Conservation (phyloP, 129 eudicot genomes). For the Helianthus tuberosus region DNA sequence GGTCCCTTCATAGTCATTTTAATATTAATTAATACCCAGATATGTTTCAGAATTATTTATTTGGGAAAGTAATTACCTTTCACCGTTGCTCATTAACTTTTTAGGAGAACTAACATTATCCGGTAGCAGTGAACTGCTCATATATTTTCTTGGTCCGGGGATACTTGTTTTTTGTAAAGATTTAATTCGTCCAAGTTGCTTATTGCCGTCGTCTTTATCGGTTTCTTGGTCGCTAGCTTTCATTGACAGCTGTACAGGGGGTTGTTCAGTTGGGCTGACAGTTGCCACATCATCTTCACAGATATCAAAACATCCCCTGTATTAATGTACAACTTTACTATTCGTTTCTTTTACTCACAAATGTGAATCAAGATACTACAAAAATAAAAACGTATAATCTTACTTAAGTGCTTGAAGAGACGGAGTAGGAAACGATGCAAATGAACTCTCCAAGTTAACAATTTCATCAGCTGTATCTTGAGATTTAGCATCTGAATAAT, state of each 20-base stretch:
- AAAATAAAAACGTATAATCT: conserved; percentile 7
- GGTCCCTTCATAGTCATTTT: conserved; percentile 54
- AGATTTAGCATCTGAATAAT: conserved; percentile 44
- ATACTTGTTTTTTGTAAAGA: conserved; percentile 41
- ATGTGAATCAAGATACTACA: neutral
- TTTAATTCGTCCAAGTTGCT: conserved; percentile 31
- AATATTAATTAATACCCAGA: conserved; percentile 17
- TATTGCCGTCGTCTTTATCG: conserved; percentile 42
- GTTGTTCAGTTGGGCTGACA: conserved; percentile 49
- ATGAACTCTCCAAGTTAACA: conserved; percentile 61
- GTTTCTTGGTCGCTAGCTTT: conserved; percentile 49
- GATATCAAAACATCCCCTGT: conserved; percentile 88
- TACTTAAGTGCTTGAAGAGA: conserved; percentile 94
- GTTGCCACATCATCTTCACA: conserved; percentile 57
- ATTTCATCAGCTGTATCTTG: conserved; percentile 55
- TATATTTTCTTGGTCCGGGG: conserved; percentile 45
- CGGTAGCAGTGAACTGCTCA: conserved; percentile 68
- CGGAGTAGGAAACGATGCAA: conserved; percentile 73
- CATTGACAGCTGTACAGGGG: conserved; percentile 27
- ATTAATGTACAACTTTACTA: conserved; percentile 11
- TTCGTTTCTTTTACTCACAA: neutral
- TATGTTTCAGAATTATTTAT: neutral
- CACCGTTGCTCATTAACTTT: conserved; percentile 52
- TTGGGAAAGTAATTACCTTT: conserved; percentile 28
- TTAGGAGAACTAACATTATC: conserved; percentile 59